These are phyloP conservation scores for Scheffersomyces stipitis DNA, from an alignment of 805 yeast species.

Conservation along the genomic window DNA sequence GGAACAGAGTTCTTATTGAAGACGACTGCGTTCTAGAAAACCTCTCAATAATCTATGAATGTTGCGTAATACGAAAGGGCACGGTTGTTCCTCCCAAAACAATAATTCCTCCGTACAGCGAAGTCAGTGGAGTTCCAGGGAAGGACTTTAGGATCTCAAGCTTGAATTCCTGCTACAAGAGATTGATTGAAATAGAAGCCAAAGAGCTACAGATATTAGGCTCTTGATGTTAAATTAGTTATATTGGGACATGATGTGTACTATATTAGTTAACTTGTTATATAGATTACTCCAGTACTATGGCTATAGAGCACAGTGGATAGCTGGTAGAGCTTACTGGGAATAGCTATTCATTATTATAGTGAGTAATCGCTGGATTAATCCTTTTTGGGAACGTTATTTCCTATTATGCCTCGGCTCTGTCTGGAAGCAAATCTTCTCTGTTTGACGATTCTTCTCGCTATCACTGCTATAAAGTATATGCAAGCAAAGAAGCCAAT, in stretches of 20 bases:
- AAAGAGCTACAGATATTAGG: slow-evolving; percentile 16
- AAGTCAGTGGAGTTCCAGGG: slow-evolving; percentile 44
- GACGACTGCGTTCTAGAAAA: slow-evolving; percentile 35
- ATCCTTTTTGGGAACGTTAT: slow-evolving; percentile 6
- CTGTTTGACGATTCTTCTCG: background rate
- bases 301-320: no score
- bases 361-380: no score
- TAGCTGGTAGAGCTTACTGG: no score
- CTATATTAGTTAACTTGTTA: no score
- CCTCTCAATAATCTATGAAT: slow-evolving; percentile 47
- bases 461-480: slow-evolving; percentile 5
- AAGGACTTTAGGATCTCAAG: slow-evolving; percentile 21
- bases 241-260: no score
- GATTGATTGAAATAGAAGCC: slow-evolving; percentile 38
- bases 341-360: no score
- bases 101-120: slow-evolving; percentile 54
- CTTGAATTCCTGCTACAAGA: slow-evolving; percentile 32
- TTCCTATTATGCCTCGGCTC: slow-evolving; percentile 8
- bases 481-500: slow-evolving; percentile 14
- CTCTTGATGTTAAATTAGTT: no score
- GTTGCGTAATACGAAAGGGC: slow-evolving; percentile 46
- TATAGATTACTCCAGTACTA: no score
- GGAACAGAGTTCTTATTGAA: slow-evolving; percentile 52
- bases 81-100: slow-evolving; percentile 41
- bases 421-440: slow-evolving; percentile 1